Conservation (phyloP, 1,284 basidiomycete species). For the Naganishia liquefaciens region DNA sequence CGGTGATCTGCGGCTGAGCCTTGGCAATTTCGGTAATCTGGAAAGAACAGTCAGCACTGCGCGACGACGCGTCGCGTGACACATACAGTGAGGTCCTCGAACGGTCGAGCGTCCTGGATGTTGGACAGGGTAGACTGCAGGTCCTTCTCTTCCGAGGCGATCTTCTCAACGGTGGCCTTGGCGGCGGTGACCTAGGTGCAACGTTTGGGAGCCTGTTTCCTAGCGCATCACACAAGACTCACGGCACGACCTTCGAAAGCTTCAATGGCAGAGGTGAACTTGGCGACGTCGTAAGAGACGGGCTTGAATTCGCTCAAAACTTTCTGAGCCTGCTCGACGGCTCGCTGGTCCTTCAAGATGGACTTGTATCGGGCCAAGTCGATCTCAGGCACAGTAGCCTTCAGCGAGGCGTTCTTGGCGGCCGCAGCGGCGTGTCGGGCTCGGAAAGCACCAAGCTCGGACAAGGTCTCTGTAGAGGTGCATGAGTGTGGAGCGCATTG, state of each 20-base stretch:
- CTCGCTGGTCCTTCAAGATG: constrained; percentile 86
- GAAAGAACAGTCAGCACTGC: not conserved
- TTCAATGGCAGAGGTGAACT: constrained; percentile 94
- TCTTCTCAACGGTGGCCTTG: constrained; percentile 85
- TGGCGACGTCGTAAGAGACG: constrained; percentile 87
- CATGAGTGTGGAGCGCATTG: not conserved
- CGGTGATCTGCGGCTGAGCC: constrained; percentile 87
- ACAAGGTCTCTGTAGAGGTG: constrained; percentile 73
- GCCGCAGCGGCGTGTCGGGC: constrained; percentile 90
- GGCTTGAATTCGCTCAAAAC: constrained; percentile 88
- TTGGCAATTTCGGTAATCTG: constrained; percentile 86
- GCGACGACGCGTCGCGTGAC: not conserved
- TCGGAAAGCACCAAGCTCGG: constrained; percentile 90
- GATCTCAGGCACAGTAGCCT: constrained; percentile 63
- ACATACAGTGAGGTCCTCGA: constrained; percentile 90
- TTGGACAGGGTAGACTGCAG: constrained; percentile 93
- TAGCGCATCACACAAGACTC: constrained; percentile 50
- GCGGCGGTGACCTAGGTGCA: constrained; percentile 76
- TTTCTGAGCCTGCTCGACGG: constrained; percentile 93
- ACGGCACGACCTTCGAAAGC: constrained; percentile 97
- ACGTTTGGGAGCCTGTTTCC: not conserved
- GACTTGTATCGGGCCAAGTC: constrained; percentile 91
- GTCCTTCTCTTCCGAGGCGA: constrained; percentile 87
- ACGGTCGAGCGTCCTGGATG: constrained; percentile 95
- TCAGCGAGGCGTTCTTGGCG: constrained; percentile 69